Conservation (phyloP, 441 rosid genomes). For the Croton setiger region DNA sequence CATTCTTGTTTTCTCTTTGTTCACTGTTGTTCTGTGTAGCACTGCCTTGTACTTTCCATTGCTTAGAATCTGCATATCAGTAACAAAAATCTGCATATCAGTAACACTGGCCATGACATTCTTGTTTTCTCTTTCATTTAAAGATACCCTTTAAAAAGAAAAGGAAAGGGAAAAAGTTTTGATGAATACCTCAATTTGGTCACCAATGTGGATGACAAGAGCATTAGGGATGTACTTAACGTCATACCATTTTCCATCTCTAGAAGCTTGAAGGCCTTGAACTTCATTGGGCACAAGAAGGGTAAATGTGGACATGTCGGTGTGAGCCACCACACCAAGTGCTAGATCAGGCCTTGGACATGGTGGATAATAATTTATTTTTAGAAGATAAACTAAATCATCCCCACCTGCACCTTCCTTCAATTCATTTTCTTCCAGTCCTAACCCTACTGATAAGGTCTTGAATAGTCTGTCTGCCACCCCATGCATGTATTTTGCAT, state of each 20-base stretch:
- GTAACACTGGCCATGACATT: slow-evolving; percentile 53
- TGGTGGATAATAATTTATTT: slow-evolving; percentile 87
- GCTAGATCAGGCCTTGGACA: slow-evolving; percentile 84
- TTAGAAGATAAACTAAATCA: slow-evolving; percentile 51
- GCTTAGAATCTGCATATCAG: slow-evolving; percentile 28
- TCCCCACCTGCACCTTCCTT: slow-evolving; percentile 65
- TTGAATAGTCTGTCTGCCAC: slow-evolving; percentile 50
- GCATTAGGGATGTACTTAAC: slow-evolving; percentile 72
- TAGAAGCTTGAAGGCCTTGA: slow-evolving; percentile 77
- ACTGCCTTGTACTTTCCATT: slow-evolving; percentile 35
- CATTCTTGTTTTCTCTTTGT: slow-evolving; percentile 37
- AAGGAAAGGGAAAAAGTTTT: too few species aligned
- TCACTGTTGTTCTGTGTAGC: slow-evolving; percentile 37
- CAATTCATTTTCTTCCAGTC: slow-evolving; percentile 43
- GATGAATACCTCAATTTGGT: slow-evolving; percentile 69
- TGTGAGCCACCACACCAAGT: slow-evolving; percentile 75
- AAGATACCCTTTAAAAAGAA: too few species aligned
- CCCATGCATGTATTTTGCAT: slow-evolving; percentile 37
- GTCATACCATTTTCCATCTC: slow-evolving; percentile 69
- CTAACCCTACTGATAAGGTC: slow-evolving; percentile 57
- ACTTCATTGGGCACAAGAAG: slow-evolving; percentile 80
- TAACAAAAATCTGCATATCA: not conserved
- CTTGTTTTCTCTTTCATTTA: slow-evolving; percentile 38
- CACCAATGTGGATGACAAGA: slow-evolving; percentile 75
- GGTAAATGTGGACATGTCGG: slow-evolving; percentile 68